phyloP scores from a whole-genome alignment of 2,329 filamentous ascomycete genomes.

The Aspergillus tanneri region DNA sequence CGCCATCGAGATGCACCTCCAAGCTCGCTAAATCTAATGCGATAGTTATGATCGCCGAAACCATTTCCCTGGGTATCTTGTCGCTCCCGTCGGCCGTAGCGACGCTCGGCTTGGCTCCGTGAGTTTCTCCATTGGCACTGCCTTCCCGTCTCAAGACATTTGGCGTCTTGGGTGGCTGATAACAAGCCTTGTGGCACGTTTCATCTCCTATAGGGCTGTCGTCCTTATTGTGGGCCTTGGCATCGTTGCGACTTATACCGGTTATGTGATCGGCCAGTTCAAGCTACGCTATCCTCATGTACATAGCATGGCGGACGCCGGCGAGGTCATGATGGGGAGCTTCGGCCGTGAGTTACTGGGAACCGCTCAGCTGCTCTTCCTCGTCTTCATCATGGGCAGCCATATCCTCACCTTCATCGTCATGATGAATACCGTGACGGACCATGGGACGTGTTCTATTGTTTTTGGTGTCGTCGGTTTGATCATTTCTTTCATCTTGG shows the following conservation, averaged over 20 bases:
- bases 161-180: conserved; percentile 1
- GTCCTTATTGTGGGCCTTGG: conserved; percentile 53
- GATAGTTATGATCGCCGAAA: conserved; percentile 56
- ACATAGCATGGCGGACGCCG: conserved; percentile 65
- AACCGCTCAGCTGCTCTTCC: conserved; percentile 59
- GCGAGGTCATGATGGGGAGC: conserved; percentile 59
- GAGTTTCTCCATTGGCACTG: conserved; percentile 15
- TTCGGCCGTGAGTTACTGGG: conserved; percentile 62
- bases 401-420: conserved; percentile 67
- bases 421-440: conserved; percentile 61
- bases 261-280: conserved; percentile 59
- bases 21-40: background rate
- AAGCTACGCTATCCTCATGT: conserved; percentile 57
- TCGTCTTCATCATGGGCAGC: conserved; percentile 65
- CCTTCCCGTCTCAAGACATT: background rate
- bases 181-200: too few relatives aligned
- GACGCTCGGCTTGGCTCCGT: conserved; percentile 52
- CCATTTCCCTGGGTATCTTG: conserved; percentile 56
- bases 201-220: conserved; percentile 6
- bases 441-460: conserved; percentile 60
- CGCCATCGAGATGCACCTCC: background rate
- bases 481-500: conserved; percentile 55
- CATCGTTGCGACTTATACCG: conserved; percentile 55
- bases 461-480: conserved; percentile 58
- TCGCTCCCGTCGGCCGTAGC: conserved; percentile 54